Base-by-base conservation (phyloP, 2,329 filamentous ascomycete genomes). In the Colletotrichum eremochloae region DNA sequence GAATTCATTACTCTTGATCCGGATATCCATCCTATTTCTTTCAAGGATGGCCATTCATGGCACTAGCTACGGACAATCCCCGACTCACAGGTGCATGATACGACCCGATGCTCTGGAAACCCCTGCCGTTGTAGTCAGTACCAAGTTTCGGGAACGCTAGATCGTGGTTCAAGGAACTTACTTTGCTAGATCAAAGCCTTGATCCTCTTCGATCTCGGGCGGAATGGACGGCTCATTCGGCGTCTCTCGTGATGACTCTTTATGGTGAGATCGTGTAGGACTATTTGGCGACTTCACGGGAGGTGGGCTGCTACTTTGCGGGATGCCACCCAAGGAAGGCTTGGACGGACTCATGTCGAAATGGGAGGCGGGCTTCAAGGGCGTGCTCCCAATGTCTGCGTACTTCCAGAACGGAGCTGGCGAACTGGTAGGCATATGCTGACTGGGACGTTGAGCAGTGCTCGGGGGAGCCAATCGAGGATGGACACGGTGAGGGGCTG, bases 391-490 rank as follows among this genome's bases (percentile, higher is more conserved):
- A 71, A 94, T 88, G 75, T 95, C 93, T 52, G 93, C 91, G 81
- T 93, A 96, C 80, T 94, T 95, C 94, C 94, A 97, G 81, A 97
- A 96, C 0, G 94, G 93, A 1, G 94, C 94, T 0, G 94, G 94
- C 42, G 93, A 95, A 76, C 92, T 94, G 57, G 94, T 95, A 44
- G 94, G 93, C 89, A 96, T 94, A 80, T 94, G 94, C 78, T 95
- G 93, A 78, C 93, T 95, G 12, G 94, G 94, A 67, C 93, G 87
- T 79, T 95, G 93, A 6, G 93, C 90, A 7, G 94, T 96, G 77
- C 92, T 95, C 0, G 94, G 93, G 40, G 94, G 94, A 1, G 92
- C 93, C 52, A 96, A 87, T 76, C 89, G 90, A 40, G 94, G 93
- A 74, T 93, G 90, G 72, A 94, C 90, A 63, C 91, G 89, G 56